Evolutionary conservation across 345 rosid species (phyloP).

Genomic region (Hirschfeldia incana): DNA sequence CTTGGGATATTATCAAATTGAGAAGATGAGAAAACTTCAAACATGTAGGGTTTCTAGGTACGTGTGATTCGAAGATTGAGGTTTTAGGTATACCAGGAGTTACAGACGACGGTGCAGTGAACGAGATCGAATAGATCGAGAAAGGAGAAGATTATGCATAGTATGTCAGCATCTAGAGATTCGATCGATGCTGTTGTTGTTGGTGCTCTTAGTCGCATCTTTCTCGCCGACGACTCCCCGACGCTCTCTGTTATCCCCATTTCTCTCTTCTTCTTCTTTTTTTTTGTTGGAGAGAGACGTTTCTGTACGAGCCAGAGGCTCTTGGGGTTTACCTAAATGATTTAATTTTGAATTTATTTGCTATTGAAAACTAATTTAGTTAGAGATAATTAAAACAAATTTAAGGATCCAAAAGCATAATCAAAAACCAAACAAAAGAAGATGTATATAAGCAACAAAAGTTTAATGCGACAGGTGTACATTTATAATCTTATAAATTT

Average conservation of each 20-base stretch:
- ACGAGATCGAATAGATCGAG: constrained; percentile 75
- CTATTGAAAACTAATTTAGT: no score
- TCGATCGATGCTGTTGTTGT: constrained; percentile 30
- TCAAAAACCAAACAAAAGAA: no score
- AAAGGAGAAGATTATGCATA: constrained; percentile 68
- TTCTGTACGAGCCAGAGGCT: no score
- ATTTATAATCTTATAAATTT: neutral
- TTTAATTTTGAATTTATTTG: no score
- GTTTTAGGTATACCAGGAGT: constrained; percentile 53
- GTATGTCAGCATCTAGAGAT: constrained; percentile 56
- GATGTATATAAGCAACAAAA: no score
- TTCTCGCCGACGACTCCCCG: constrained; percentile 45
- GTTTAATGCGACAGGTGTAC: no score
- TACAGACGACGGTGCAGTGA: constrained; percentile 79
- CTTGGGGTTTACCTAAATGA: no score
- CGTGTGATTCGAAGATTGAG: neutral
- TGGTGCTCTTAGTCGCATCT: constrained; percentile 46
- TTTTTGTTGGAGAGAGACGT: neutral
- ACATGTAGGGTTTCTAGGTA: neutral
- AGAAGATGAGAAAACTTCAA: neutral
- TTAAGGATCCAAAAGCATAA: no score
- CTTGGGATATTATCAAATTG: constrained; percentile 35
- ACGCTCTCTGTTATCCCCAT: constrained; percentile 32
- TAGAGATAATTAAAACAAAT: no score
- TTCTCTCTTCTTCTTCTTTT: neutral